Conservation (phyloP, 495 filamentous ascomycete species). For the Cetradonia linearis region DNA sequence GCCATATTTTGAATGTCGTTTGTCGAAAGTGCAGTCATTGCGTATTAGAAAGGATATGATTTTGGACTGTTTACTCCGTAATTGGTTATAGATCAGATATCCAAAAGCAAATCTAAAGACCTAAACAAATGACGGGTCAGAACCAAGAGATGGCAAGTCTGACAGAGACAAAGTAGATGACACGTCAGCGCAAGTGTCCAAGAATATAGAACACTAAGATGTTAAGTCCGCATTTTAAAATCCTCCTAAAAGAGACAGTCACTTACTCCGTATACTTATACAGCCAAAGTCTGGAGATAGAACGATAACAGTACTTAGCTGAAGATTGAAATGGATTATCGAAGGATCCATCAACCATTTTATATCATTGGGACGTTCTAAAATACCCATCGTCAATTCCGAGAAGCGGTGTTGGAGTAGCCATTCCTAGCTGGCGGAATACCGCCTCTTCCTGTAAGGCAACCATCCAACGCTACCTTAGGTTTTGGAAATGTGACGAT, state of each 20-base stretch:
- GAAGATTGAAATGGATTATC: background rate
- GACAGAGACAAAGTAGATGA: too few relatives aligned
- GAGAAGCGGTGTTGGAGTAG: background rate
- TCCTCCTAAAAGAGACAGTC: too few relatives aligned
- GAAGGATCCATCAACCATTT: background rate
- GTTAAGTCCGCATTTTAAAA: too few relatives aligned
- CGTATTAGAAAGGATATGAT: slow-evolving; percentile 1
- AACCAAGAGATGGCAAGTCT: too few relatives aligned
- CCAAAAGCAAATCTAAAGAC: background rate
- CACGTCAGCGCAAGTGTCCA: too few relatives aligned
- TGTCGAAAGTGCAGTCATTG: slow-evolving; percentile 11
- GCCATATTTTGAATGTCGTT: background rate
- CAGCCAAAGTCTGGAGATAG: too few relatives aligned
- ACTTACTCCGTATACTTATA: too few relatives aligned
- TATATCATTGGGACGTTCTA: background rate
- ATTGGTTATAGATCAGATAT: background rate
- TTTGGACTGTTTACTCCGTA: slow-evolving; percentile 6
- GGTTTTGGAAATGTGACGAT: too few relatives aligned
- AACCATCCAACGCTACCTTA: too few relatives aligned
- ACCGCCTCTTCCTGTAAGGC: background rate
- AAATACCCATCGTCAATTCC: background rate
- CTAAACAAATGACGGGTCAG: too few relatives aligned
- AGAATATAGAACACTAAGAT: too few relatives aligned
- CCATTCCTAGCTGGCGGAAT: background rate
- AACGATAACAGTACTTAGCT: background rate